Percentiles rank a stretch among this genome's conserved stretches.
Conservation (phyloP, 768 basidiomycete species). For the Phallus indusiatus region DNA sequence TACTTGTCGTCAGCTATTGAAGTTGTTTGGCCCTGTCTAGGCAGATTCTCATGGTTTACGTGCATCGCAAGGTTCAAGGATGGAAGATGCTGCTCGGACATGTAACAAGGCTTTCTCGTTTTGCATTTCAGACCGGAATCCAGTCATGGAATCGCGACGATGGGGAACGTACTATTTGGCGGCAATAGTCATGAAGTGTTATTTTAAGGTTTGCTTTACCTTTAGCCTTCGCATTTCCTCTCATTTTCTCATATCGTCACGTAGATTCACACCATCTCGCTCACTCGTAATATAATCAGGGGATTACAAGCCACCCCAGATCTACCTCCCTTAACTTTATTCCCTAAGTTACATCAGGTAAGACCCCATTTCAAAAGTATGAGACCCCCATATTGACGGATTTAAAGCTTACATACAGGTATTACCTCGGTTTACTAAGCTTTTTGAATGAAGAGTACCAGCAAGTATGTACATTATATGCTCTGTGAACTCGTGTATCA, state of each 20-base stretch:
- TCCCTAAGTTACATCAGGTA: conserved; percentile 83
- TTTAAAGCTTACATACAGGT: conserved; percentile 82
- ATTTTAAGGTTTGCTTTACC: conserved; percentile 66
- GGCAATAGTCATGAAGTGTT: conserved; percentile 83
- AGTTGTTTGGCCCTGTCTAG: conserved; percentile 32
- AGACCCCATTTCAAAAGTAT: conserved; percentile 12
- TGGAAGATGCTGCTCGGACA: conserved; percentile 81
- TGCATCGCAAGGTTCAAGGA: conserved; percentile 51
- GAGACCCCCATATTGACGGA: conserved; percentile 10
- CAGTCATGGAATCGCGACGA: conserved; percentile 64
- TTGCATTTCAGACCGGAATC: conserved; percentile 78
- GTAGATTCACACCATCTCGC: conserved; percentile 83
- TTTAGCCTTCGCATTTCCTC: background rate
- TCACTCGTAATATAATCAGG: conserved; percentile 86
- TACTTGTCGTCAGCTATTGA: conserved; percentile 44
- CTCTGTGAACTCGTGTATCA: no score
- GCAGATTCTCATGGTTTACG: conserved; percentile 26
- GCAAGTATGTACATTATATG: no score
- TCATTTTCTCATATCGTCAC: background rate
- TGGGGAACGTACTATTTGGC: conserved; percentile 94
- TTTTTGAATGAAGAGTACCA: conserved; percentile 89
- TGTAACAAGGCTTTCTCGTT: conserved; percentile 85
- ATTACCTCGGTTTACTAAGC: conserved; percentile 90
- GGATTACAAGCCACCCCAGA: conserved; percentile 81
- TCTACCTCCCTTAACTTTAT: conserved; percentile 65